Percentiles rank a stretch among this genome's conserved stretches.
phyloP scores from a whole-genome alignment of 192 early-diverging fungal species.

The Backusella psychrophila region DNA sequence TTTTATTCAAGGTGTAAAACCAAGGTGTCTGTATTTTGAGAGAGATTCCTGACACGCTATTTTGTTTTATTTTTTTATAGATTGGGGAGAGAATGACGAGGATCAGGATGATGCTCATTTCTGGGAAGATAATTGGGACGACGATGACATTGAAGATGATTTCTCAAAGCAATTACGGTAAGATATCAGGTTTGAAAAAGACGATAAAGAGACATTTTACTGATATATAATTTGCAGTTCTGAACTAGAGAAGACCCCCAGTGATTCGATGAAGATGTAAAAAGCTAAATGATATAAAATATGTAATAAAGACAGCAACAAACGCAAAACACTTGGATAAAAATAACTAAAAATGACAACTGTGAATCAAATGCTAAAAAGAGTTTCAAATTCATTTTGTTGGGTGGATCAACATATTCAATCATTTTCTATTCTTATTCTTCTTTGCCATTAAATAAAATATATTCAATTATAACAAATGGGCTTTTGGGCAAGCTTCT shows the following conservation, averaged over 20 bases:
- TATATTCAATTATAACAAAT: not conserved
- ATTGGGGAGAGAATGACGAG: constrained; percentile 80
- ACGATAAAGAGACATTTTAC: not conserved
- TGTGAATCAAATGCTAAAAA: not conserved
- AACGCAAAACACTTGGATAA: not conserved
- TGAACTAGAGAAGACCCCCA: constrained; percentile 13
- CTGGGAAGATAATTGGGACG: constrained; percentile 93
- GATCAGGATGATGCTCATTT: constrained; percentile 66
- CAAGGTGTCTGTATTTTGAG: not conserved
- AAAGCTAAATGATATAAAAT: not conserved
- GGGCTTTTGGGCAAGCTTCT: not conserved
- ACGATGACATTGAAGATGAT: constrained; percentile 87
- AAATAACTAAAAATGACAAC: not conserved
- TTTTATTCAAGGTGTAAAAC: not conserved
- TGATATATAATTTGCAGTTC: not conserved
- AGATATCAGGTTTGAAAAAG: not conserved
- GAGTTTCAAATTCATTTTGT: not conserved
- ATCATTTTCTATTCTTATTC: not conserved
- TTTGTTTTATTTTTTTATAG: constrained; percentile 34
- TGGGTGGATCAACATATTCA: not conserved
- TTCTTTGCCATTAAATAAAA: not conserved
- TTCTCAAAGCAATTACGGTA: constrained; percentile 85
- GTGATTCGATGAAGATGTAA: constrained; percentile 21
- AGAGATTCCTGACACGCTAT: not conserved
- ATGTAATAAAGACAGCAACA: constrained; percentile 3